Percentiles rank a stretch among this genome's conserved stretches.
These are phyloP conservation scores for Podospora pseudopauciseta DNA, from an alignment of 495 filamentous ascomycete genomes.

Conservation along the genomic window DNA sequence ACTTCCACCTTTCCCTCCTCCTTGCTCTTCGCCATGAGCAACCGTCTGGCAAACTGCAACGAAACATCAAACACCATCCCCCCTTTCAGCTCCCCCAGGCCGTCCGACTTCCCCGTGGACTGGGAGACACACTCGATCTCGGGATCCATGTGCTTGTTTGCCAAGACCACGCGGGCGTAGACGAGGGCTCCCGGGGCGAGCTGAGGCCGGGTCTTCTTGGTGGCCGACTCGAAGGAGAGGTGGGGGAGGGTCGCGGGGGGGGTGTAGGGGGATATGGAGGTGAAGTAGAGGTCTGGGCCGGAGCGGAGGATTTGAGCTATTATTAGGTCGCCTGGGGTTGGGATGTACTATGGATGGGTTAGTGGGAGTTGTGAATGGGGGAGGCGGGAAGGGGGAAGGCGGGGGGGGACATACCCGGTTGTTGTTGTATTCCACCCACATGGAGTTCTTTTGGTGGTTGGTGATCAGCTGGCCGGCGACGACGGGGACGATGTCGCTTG, in stretches of 20 bases:
- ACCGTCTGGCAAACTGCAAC: conserved; percentile 71
- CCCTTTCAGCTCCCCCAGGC: conserved; percentile 77
- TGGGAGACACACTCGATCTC: conserved; percentile 87
- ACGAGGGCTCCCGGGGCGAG: conserved; percentile 71
- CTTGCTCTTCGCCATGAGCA: conserved; percentile 62
- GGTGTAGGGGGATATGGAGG: conserved; percentile 57
- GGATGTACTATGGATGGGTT: conserved; percentile 63
- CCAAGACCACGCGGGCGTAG: conserved; percentile 74
- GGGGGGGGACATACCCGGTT: conserved; percentile 51
- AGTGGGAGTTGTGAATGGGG: neutral
- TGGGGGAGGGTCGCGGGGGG: conserved; percentile 74
- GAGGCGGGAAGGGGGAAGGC: neutral
- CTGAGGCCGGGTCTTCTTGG: conserved; percentile 83
- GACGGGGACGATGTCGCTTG: conserved; percentile 65
- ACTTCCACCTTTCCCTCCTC: conserved; percentile 67
- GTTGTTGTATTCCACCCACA: conserved; percentile 69
- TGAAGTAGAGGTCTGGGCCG: conserved; percentile 68
- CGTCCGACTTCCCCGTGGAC: conserved; percentile 82
- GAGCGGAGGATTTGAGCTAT: conserved; percentile 79
- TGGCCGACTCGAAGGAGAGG: conserved; percentile 85
- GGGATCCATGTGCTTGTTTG: conserved; percentile 77
- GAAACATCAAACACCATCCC: conserved; percentile 86
- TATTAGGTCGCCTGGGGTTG: conserved; percentile 71
- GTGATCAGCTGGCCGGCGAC: conserved; percentile 74
- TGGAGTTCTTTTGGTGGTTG: conserved; percentile 72